Base-by-base conservation (phyloP, 805 yeast genomes). In the Teunomyces cretensis region DNA sequence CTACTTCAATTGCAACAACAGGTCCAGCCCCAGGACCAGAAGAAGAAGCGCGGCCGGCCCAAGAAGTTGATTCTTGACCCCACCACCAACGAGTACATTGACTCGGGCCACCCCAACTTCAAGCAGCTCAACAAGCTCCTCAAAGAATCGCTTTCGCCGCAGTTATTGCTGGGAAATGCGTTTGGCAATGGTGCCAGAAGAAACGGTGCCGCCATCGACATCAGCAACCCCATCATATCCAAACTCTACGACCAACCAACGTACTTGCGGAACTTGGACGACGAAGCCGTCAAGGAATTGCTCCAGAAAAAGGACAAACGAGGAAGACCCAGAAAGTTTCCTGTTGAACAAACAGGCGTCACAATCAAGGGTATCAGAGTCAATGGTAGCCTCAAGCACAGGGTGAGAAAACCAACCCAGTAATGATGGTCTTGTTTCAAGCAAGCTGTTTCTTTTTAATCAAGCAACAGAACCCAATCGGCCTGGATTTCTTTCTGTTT, bases 291-390 rank as follows among this genome's bases (percentile, higher is more conserved):
- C 49, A 46, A 67, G 48, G 62, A 65, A 45, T 57, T 70, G 27
- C 53, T 72, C 22, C 57, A 60, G 42, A 70, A 60, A 54, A 71
- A 76, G 54, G 71, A 74, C 60, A 64, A 69, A 58, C 46, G 80
- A 33, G 81, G 81, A 11, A 62, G 81, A 50, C 81, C 81, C 2
- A 62, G 80, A 51, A 76, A 76, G 52, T 71, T 71, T 44, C 76
- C 79, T 1, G 59, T 69, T n/a, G 78, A 70, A 45, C 71, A 69
- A 45, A 68, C 74, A 6, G 78, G 75, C 1, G 55, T 70, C 6
- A 72, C 76, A 9, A 71, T 72, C 35, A 69, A 65, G 49, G 76
- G 76, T 1, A 64, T 72, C 27, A 56, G 72, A 39, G 70, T 72
- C 4, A 68, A 62, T 42, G 76, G 76, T 6, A 56, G 33, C 22